A percentile compares a stretch with the other conserved stretches of the same genome.
Conservation (phyloP, 805 yeast species). For the Candida qinlingensis region DNA sequence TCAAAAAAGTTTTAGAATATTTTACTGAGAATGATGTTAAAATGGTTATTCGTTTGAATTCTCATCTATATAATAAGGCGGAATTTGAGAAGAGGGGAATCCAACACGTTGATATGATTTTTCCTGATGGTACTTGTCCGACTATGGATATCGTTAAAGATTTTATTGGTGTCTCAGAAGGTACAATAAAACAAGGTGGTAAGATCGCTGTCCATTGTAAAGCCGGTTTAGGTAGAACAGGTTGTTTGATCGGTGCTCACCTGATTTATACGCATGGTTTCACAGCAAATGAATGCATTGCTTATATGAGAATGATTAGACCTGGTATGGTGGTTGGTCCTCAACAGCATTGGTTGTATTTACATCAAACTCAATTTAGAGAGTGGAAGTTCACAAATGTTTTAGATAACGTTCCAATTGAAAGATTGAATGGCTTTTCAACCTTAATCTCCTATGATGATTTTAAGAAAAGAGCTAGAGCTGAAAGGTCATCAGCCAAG, state of each 20-base stretch:
- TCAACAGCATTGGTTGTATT: constrained; percentile 96
- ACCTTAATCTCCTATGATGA: constrained; percentile 60
- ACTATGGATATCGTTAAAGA: constrained; percentile 88
- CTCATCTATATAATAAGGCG: constrained; percentile 79
- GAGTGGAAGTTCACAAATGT: constrained; percentile 95
- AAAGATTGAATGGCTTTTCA: constrained; percentile 60
- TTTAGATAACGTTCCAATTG: constrained; percentile 61
- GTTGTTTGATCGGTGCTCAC: constrained; percentile 96
- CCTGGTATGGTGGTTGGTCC: constrained; percentile 99
- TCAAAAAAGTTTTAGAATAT: constrained; percentile 73
- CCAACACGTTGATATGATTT: constrained; percentile 90
- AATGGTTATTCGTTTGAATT: constrained; percentile 86
- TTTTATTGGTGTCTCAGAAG: constrained; percentile 92
- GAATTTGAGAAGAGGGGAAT: constrained; percentile 83
- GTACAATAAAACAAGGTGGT: constrained; percentile 79
- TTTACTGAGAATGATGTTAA: constrained; percentile 72
- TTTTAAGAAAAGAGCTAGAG: constrained; percentile 47
- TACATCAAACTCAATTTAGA: constrained; percentile 92
- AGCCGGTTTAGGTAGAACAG: constrained; percentile 97
- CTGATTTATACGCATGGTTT: constrained; percentile 93
- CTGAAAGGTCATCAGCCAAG: constrained; percentile 7
- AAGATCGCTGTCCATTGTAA: constrained; percentile 98
- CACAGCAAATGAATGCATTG: constrained; percentile 95
- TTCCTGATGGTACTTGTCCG: constrained; percentile 98
- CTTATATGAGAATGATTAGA: constrained; percentile 90